phyloP scores from a whole-genome alignment of 306 rosid species.

The Quercus glauca region DNA sequence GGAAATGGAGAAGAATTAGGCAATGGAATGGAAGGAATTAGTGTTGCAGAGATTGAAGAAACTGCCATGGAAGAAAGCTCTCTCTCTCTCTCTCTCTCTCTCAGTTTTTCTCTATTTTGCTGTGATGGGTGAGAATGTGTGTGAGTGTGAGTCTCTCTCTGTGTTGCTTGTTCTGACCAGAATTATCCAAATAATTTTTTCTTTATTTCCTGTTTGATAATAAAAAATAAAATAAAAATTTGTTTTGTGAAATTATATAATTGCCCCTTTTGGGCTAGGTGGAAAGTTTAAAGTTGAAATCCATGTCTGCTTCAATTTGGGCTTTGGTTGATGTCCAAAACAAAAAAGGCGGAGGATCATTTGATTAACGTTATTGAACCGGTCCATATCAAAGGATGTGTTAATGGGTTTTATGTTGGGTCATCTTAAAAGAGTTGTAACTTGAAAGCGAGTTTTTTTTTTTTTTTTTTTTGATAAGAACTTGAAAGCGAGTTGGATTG shows the following conservation, averaged over 20 bases:
- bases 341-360: not conserved
- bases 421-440: no score
- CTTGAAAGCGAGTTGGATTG: no score
- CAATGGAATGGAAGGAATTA: slow-evolving; percentile 48
- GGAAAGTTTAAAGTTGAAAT: not conserved
- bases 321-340: not conserved
- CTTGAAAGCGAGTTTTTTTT: no score
- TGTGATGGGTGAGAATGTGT: no score
- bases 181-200: slow-evolving; percentile 41
- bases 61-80: slow-evolving; percentile 58
- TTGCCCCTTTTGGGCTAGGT: slow-evolving; percentile 2
- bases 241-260: not conserved
- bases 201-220: not conserved
- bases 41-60: slow-evolving; percentile 60
- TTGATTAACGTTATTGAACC: no score
- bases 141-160: not conserved
- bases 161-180: not conserved
- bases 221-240: not conserved
- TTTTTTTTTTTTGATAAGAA: no score
- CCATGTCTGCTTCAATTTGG: not conserved
- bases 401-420: no score
- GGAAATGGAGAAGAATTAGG: slow-evolving; percentile 40
- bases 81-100: slow-evolving; percentile 2
- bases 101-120: not conserved
- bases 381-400: no score